Conservation (phyloP, 345 rosid genomes). For the Syzygium jambos region DNA sequence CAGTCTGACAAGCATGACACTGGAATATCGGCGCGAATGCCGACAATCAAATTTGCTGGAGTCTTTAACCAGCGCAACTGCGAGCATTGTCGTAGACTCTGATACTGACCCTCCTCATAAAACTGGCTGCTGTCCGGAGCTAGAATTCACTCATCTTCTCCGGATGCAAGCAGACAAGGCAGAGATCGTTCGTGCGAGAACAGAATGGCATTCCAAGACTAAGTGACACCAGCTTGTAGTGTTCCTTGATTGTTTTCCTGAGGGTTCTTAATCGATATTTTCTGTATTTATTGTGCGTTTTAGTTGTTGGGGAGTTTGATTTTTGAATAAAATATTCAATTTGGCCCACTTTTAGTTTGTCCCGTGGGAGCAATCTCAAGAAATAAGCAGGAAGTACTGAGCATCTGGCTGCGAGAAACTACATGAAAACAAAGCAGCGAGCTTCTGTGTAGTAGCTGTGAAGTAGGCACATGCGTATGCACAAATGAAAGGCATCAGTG, state of each 20-base stretch:
- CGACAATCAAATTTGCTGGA: conserved; percentile 39
- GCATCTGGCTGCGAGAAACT: background rate
- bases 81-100: conserved; percentile 6
- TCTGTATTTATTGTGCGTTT: background rate
- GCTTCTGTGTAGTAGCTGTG: background rate
- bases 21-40: conserved; percentile 63
- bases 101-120: background rate
- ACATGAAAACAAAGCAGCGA: background rate
- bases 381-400: background rate
- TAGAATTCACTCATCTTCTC: conserved; percentile 40
- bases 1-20: conserved; percentile 34
- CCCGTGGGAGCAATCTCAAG: background rate
- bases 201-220: conserved; percentile 41
- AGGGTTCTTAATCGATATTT: background rate
- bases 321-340: background rate
- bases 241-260: background rate
- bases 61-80: conserved; percentile 34
- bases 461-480: background rate
- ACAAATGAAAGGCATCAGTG: background rate
- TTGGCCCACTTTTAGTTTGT: background rate
- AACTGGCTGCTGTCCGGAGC: conserved; percentile 11
- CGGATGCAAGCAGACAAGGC: conserved; percentile 42
- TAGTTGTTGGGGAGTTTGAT: background rate
- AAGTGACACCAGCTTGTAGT: background rate
- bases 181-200: conserved; percentile 46